phyloP scores from a whole-genome alignment of 2,329 filamentous ascomycete genomes.

The Aspergillus quadricinctus region DNA sequence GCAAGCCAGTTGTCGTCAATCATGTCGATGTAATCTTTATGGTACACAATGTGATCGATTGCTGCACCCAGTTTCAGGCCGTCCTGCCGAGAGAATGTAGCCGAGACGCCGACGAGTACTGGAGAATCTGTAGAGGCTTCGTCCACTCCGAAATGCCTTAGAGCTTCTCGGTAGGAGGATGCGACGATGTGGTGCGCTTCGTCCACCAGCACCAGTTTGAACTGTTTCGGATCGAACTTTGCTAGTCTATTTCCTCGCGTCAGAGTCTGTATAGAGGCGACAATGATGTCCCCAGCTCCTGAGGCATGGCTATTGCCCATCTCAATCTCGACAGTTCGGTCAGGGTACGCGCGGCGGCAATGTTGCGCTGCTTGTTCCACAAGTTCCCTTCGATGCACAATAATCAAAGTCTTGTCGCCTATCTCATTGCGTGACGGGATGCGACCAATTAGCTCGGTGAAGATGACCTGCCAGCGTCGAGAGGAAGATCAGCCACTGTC shows the following conservation, averaged over 20 bases:
- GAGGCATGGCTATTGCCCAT: conserved; percentile 77
- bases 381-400: conserved; percentile 87
- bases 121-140: conserved; percentile 50
- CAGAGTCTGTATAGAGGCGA: conserved; percentile 86
- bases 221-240: conserved; percentile 74
- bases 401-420: conserved; percentile 76
- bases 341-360: conserved; percentile 74
- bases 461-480: conserved; percentile 66
- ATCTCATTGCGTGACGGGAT: conserved; percentile 53
- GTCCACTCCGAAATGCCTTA: conserved; percentile 74
- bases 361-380: conserved; percentile 91
- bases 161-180: conserved; percentile 66
- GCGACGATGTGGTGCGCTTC: conserved; percentile 97
- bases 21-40: conserved; percentile 78
- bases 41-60: conserved; percentile 94
- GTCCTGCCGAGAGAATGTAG: conserved; percentile 74
- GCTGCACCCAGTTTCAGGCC: conserved; percentile 75
- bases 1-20: conserved; percentile 89
- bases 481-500: background rate
- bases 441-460: conserved; percentile 87
- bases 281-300: conserved; percentile 82
- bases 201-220: conserved; percentile 90
- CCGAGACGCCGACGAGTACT: conserved; percentile 83
- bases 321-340: conserved; percentile 80
- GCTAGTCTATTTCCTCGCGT: conserved; percentile 68